phyloP scores from a whole-genome alignment of 441 rosid species.

The Pelargonium fulgidum region DNA sequence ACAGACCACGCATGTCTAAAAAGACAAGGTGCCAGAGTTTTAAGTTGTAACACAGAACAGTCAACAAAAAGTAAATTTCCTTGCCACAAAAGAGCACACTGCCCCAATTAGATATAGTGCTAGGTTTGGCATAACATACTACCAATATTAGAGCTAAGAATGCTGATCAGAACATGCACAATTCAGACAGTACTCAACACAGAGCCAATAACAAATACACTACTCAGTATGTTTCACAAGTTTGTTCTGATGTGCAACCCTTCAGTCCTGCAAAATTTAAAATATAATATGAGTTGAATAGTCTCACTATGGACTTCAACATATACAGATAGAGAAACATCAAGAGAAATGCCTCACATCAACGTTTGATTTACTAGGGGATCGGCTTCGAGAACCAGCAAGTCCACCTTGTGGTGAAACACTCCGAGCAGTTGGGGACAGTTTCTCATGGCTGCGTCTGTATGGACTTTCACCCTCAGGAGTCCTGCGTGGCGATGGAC shows the following conservation, averaged over 20 bases:
- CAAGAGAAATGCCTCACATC: slow-evolving; percentile 31
- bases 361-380: slow-evolving; percentile 37
- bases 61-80: too few relatives aligned
- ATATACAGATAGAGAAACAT: background rate
- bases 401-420: slow-evolving; percentile 33
- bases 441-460: slow-evolving; percentile 27
- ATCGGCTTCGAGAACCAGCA: slow-evolving; percentile 42
- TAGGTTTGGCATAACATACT: too few relatives aligned
- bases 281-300: background rate
- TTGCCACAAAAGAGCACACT: too few relatives aligned
- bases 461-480: slow-evolving; percentile 37
- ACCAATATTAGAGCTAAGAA: too few relatives aligned
- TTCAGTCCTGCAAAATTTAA: background rate
- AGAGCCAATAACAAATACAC: slow-evolving; percentile 1
- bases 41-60: too few relatives aligned
- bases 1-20: too few relatives aligned
- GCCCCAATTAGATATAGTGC: too few relatives aligned
- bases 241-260: background rate
- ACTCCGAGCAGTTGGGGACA: slow-evolving; percentile 39
- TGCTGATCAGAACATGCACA: too few relatives aligned
- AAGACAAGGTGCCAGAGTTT: too few relatives aligned
- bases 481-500: slow-evolving; percentile 30
- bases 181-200: background rate
- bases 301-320: too few relatives aligned
- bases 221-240: background rate